These are phyloP conservation scores for Aureobasidium mangrovei DNA, from an alignment of 2,329 filamentous ascomycete genomes.

Conservation along the genomic window DNA sequence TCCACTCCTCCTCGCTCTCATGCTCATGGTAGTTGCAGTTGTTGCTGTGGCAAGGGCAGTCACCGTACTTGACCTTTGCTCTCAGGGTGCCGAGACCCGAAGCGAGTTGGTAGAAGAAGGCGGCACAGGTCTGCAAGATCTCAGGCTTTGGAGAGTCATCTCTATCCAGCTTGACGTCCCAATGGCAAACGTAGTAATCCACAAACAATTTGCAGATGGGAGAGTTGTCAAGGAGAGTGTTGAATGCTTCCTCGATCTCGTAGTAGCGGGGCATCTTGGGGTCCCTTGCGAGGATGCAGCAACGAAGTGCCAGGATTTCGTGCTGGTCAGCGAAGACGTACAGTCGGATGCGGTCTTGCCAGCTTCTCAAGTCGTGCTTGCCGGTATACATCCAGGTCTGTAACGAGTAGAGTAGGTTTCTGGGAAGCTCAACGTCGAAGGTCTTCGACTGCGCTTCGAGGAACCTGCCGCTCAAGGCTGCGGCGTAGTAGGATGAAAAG, in stretches of 20 bases:
- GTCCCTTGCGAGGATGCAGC: not conserved
- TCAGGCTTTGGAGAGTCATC: no score
- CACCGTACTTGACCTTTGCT: not conserved
- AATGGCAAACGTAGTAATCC: no score
- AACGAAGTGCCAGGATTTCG: not conserved
- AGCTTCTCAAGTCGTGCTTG: not conserved
- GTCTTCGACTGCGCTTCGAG: not conserved
- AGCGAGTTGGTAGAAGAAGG: not conserved
- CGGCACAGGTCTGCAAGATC: not conserved
- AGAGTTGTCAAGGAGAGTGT: not conserved
- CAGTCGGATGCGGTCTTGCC: not conserved
- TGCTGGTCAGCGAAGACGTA: constrained; percentile 1
- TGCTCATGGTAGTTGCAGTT: constrained; percentile 10
- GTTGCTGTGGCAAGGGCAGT: not conserved
- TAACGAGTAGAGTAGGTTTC: not conserved
- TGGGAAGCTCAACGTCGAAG: not conserved
- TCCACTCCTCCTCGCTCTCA: not conserved
- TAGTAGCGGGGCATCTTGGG: not conserved
- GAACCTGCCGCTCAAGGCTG: not conserved
- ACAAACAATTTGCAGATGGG: no score
- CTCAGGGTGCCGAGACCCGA: not conserved
- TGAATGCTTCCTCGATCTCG: not conserved
- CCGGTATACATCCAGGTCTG: constrained; percentile 1
- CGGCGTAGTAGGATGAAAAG: not conserved
- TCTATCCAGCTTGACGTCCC: no score